Evolutionary conservation across 768 basidiomycete genomes (phyloP), one percentile per base, ranked within the genome.

Genomic region (Macrocybe gigantea): DNA sequence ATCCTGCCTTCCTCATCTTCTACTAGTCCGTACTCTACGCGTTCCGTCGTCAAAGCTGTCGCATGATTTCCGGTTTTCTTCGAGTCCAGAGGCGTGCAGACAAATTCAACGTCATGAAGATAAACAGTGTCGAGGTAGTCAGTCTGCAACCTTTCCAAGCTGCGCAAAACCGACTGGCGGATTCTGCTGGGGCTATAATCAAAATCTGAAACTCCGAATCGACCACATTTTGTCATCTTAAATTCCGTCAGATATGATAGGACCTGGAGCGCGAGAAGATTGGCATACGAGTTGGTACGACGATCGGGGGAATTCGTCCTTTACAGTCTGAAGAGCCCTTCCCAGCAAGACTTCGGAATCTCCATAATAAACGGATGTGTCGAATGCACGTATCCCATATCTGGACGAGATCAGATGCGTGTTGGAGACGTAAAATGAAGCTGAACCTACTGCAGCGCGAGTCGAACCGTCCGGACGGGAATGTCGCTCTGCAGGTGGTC

Each of bases 171-270:
- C 52, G 83, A 85, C 14, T 73, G 69, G 12, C 84, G 79, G 46
- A 94, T 78, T 33, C 74, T 79, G 5, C 60, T 53, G 1, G 87
- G 84, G 1, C 77, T 70, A 64, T 93, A 93, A 63, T 94, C 87
- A 54, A 93, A 93, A 38, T 73, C 68, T 1, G 68, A 64, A 12
- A 57, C 58, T 6, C 86, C 88, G 58, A 85, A 88, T 33, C 91
- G 77, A 15, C 92, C 92, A 51, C 86, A 88, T 61, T 94, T 94
- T 7, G 89, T 90, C 69, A 91, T 83, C 88, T 92, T 48, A 2
- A 39, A 34, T 36, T 38, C 1, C 12, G 36, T 34, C 30, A 11
- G 42, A 37, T 42, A 42, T 45, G 32, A 33, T 37, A 34, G 45
- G 41, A 33, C 12, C 32, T 13, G 11, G 14, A 48, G 42, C 30